A percentile compares a stretch with the other conserved stretches of the same genome.
Conservation (phyloP, 768 basidiomycete genomes). For the Russula ochroleuca region DNA sequence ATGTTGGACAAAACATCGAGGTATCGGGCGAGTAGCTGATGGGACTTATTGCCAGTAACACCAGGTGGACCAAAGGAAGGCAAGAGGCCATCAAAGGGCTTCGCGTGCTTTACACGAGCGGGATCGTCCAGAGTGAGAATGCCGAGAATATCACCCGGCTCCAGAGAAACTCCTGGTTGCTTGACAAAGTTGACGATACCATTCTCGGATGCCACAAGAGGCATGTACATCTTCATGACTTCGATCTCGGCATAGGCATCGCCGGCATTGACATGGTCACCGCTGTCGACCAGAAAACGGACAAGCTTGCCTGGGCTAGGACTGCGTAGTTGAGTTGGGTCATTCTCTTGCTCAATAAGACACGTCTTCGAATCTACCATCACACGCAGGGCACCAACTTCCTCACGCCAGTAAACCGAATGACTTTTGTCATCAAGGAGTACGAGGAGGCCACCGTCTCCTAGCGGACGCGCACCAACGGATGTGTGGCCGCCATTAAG, state of each 20-base stretch:
- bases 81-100: constrained; percentile 94
- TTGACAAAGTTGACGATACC: constrained; percentile 95
- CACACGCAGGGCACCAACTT: constrained; percentile 87
- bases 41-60: constrained; percentile 82
- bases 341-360: constrained; percentile 98
- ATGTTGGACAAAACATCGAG: constrained; percentile 81
- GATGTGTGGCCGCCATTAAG: constrained; percentile 91
- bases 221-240: constrained; percentile 99
- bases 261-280: constrained; percentile 94
- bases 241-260: constrained; percentile 98
- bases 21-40: constrained; percentile 77
- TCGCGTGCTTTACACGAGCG: constrained; percentile 93
- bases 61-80: constrained; percentile 82
- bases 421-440: constrained; percentile 92
- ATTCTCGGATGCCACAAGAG: constrained; percentile 88
- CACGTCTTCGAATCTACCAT: constrained; percentile 98
- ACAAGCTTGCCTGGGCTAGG: constrained; percentile 97
- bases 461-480: constrained; percentile 88
- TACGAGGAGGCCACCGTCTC: constrained; percentile 91
- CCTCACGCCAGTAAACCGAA: constrained; percentile 97
- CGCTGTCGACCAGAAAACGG: constrained; percentile 91
- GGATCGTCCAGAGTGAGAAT: constrained; percentile 96
- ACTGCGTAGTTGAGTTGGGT: constrained; percentile 93
- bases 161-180: constrained; percentile 94
- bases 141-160: constrained; percentile 96